A percentile compares a stretch with the other conserved stretches of the same genome.
Conservation (phyloP, 2,329 filamentous ascomycete species). For the Cladosporium sp. region DNA sequence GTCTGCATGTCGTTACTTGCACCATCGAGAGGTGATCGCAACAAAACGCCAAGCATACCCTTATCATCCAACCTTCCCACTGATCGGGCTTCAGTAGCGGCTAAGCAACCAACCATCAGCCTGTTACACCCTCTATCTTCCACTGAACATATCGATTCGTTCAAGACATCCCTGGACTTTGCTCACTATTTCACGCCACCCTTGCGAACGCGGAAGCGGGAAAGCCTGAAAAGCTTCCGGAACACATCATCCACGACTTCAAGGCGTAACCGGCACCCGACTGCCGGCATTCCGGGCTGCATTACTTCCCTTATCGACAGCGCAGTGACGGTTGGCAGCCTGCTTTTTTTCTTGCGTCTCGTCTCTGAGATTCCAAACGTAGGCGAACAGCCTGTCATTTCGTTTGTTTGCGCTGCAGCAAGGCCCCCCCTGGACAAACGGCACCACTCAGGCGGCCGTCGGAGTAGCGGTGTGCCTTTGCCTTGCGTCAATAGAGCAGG, state of each 20-base stretch:
- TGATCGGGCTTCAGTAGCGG: no score
- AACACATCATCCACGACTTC: slow-evolving; percentile 3
- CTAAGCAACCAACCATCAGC: background rate
- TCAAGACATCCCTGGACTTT: background rate
- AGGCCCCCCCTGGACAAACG: slow-evolving; percentile 12
- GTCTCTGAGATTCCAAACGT: slow-evolving; percentile 2
- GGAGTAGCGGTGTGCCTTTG: slow-evolving; percentile 12
- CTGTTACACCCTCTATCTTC: background rate
- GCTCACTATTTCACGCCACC: background rate
- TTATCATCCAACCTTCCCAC: no score
- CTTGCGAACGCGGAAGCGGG: slow-evolving; percentile 11
- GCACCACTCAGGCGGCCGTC: slow-evolving; percentile 1
- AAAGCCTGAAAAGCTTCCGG: slow-evolving; percentile 8
- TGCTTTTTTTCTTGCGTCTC: slow-evolving; percentile 12
- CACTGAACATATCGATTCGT: background rate
- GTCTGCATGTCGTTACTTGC: no score
- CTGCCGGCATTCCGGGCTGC: slow-evolving; percentile 9
- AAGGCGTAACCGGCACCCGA: slow-evolving; percentile 7
- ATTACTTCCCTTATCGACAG: slow-evolving; percentile 10
- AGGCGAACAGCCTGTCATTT: slow-evolving; percentile 8
- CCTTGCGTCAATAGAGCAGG: slow-evolving; percentile 12
- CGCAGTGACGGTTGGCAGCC: slow-evolving; percentile 7
- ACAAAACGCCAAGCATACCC: no score
- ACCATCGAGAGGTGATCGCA: no score
- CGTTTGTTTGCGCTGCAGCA: slow-evolving; percentile 10